Percentiles rank a stretch among this genome's conserved stretches.
Conservation (phyloP, 2,329 filamentous ascomycete genomes). For the Scytalidium lignicola region DNA sequence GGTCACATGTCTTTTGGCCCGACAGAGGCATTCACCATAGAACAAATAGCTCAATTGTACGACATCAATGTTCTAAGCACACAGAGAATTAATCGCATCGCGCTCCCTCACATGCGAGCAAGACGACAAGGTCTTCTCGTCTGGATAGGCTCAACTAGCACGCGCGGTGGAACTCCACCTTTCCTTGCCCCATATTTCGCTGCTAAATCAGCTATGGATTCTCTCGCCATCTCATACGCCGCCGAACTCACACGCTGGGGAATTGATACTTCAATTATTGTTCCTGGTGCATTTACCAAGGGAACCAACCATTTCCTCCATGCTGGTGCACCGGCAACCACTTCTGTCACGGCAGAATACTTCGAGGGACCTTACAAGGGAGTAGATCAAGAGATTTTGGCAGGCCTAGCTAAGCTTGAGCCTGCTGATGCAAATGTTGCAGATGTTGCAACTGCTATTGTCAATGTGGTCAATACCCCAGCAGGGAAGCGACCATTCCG, state of each 20-base stretch:
- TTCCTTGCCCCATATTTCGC: not conserved
- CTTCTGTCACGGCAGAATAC: not conserved
- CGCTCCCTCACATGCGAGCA: not conserved
- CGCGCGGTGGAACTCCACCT: not conserved
- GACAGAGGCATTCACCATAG: constrained; percentile 11
- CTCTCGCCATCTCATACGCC: not conserved
- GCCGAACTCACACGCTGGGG: not conserved
- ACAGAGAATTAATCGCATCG: not conserved
- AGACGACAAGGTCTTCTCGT: not conserved
- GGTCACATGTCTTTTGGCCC: constrained; percentile 14
- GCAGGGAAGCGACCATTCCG: not conserved
- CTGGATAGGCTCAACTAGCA: not conserved
- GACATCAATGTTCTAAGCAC: constrained; percentile 10
- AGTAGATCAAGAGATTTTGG: not conserved
- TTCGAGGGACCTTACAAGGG: not conserved
- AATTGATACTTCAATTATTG: not conserved
- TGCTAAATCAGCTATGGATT: not conserved
- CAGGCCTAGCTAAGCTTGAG: not conserved
- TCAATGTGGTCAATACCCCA: not conserved
- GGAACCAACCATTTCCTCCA: not conserved
- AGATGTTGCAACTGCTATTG: not conserved
- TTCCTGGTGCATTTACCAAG: not conserved
- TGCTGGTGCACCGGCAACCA: not conserved
- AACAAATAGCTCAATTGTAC: constrained; percentile 10
- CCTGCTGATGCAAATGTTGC: not conserved